A percentile compares a stretch with the other conserved stretches of the same genome.
phyloP scores from a whole-genome alignment of 208 protist genomes.

The Crithidia bombi region DNA sequence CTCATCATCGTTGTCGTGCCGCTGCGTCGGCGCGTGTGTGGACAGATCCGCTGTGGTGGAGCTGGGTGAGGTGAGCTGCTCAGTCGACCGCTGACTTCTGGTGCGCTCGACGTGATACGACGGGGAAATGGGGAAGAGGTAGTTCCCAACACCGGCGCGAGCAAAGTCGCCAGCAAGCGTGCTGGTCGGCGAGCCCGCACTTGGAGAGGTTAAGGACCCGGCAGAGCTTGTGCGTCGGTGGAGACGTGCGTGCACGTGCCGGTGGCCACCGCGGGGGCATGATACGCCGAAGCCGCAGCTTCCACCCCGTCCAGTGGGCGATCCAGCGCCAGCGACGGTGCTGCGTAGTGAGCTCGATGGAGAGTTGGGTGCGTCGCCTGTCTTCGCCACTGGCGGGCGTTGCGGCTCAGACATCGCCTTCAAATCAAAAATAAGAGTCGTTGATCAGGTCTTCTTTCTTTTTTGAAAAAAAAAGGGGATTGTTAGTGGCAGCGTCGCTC shows the following conservation, averaged over 20 bases:
- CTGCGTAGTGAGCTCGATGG: neutral
- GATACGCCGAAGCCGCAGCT: neutral
- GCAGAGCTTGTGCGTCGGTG: constrained; percentile 4
- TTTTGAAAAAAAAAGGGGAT: no score
- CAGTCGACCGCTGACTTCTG: neutral
- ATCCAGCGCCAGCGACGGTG: neutral
- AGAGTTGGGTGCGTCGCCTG: neutral
- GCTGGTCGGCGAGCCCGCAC: constrained; percentile 2
- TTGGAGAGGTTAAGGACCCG: neutral
- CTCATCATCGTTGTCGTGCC: neutral
- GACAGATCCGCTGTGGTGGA: constrained; percentile 4
- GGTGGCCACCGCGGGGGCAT: constrained; percentile 17
- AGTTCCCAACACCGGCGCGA: constrained; percentile 9
- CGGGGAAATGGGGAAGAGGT: constrained; percentile 5
- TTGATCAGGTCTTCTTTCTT: neutral
- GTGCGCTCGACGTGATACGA: neutral
- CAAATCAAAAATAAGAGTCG: no score
- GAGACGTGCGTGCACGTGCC: constrained; percentile 23
- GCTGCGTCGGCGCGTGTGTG: constrained; percentile 8
- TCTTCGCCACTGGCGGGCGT: neutral
- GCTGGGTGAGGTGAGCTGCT: constrained; percentile 1
- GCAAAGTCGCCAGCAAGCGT: neutral
- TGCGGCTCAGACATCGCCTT: neutral
- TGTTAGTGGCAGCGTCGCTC: no score
- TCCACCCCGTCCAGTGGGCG: neutral